A percentile compares a stretch with the other conserved stretches of the same genome.
Evolutionary conservation across 495 filamentous ascomycete species (phyloP).

Genomic region (Pseudevernia furfuracea): DNA sequence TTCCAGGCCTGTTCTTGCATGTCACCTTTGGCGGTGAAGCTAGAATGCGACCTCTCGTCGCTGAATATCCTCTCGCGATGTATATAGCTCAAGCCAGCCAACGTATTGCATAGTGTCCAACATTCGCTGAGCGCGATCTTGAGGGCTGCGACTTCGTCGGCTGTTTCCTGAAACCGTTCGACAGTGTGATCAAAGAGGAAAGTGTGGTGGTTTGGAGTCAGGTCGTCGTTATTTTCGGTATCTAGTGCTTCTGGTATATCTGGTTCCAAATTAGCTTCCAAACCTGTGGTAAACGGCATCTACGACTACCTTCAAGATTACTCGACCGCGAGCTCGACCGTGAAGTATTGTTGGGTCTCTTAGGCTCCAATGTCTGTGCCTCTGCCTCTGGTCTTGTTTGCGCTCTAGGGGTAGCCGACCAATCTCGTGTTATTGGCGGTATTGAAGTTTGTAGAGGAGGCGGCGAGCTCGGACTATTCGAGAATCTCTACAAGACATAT

Average conservation of each 20-base stretch:
- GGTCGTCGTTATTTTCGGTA: slow-evolving; percentile 30
- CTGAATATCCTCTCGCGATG: slow-evolving; percentile 73
- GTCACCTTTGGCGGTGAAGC: slow-evolving; percentile 56
- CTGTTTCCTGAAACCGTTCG: slow-evolving; percentile 39
- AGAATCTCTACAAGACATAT: slow-evolving; percentile 23
- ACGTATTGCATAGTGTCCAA: slow-evolving; percentile 89
- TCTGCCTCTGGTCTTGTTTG: slow-evolving; percentile 69
- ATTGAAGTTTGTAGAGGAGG: slow-evolving; percentile 65
- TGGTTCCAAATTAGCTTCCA: slow-evolving; percentile 20
- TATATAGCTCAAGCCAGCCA: slow-evolving; percentile 75
- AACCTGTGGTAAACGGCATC: not conserved
- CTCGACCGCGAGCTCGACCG: slow-evolving; percentile 38
- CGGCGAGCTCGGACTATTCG: slow-evolving; percentile 39
- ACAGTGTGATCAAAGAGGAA: slow-evolving; percentile 34
- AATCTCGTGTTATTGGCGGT: slow-evolving; percentile 48
- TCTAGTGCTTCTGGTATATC: slow-evolving; percentile 42
- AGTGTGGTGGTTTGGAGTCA: slow-evolving; percentile 32
- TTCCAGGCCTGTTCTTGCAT: slow-evolving; percentile 82
- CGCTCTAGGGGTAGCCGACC: slow-evolving; percentile 67
- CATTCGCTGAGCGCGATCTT: slow-evolving; percentile 75
- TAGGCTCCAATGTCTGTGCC: slow-evolving; percentile 43
- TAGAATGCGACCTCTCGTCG: slow-evolving; percentile 55
- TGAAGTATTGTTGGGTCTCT: slow-evolving; percentile 26
- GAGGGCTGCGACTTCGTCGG: slow-evolving; percentile 64
- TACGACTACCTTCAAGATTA: slow-evolving; percentile 62